Base-by-base conservation (phyloP, 2,329 filamentous ascomycete genomes). In the Exophiala dermatitidis region DNA sequence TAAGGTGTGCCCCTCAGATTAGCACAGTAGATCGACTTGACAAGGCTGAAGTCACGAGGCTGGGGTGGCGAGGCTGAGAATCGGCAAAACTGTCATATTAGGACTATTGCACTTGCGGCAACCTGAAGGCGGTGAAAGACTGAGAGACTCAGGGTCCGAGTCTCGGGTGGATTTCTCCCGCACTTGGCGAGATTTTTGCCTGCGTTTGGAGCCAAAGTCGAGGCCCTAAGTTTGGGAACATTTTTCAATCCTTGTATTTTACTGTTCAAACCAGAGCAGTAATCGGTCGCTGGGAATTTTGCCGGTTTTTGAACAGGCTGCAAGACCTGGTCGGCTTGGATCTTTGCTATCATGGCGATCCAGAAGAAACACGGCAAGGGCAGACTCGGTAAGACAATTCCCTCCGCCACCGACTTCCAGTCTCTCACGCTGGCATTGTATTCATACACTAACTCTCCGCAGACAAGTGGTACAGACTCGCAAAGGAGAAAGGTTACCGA, bases 401-500 rank as follows among this genome's bases (percentile, higher is more conserved):
- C 34, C 37, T 7, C n/a, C 54, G 37, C n/a, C 46, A 33, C 42
- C 19, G 12, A 19, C 19, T 19, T 45, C 9, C n/a, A 5, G n/a
- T 19, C 28, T 9, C 29, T 10, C 29, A 7, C 42, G 26, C 19
- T 5, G 26, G 4, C 28, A 1, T 41, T 28, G 6, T 26, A 26
- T 41, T 26, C 19, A 8, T 45, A 34, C 26, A 48, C 44, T 58
- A 32, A 58, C 34, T 28, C 43, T 8, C 46, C 81, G 79, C 96
- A 66, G 93, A 98, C 74, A 96, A 97, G 74, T 97, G 90, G 88
- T 98, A 97, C 74, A 91, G 90, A 69, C 84, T 97, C 66, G 93
- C 93, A 58, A 98, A 98, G 73, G 93, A 98, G 71, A 97, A 96
- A 72, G 93, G 93, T 59, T 98, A 96, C 69, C 81, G 93, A 66